Conservation (phyloP, 805 yeast species). For the Ogataea pini region DNA sequence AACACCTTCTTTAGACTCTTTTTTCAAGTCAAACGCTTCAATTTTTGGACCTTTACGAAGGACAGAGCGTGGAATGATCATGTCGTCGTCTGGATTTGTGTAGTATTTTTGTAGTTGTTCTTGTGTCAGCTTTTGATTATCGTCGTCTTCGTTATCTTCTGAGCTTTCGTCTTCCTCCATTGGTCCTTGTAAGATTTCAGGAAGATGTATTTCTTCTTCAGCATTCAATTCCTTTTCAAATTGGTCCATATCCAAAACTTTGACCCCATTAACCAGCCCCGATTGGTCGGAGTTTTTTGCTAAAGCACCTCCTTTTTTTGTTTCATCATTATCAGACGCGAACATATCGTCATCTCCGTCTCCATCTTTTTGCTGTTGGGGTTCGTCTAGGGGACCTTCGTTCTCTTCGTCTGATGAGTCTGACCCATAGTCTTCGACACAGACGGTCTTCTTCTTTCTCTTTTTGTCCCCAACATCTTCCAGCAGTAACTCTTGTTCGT, state of each 20-base stretch:
- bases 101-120: constrained; percentile 25
- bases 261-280: constrained; percentile 17
- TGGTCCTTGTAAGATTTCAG: constrained; percentile 5
- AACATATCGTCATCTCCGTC: constrained; percentile 46
- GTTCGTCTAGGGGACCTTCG: constrained; percentile 1
- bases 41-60: constrained; percentile 40
- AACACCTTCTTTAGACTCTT: constrained; percentile 58
- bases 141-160: constrained; percentile 12
- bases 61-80: constrained; percentile 13
- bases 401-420: constrained; percentile 30
- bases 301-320: constrained; percentile 11
- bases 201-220: constrained; percentile 13
- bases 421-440: constrained; percentile 22
- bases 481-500: constrained; percentile 18
- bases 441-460: constrained; percentile 10
- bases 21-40: constrained; percentile 61
- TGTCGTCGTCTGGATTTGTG: constrained; percentile 26
- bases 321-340: constrained; percentile 33
- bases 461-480: constrained; percentile 24
- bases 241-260: constrained; percentile 38
- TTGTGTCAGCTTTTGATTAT: constrained; percentile 1
- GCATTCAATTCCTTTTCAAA: constrained; percentile 35
- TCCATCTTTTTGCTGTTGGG: constrained; percentile 15
- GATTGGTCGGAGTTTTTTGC: constrained; percentile 2
- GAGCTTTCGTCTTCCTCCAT: background rate